Conservation (phyloP, 768 basidiomycete species). For the Leccinum subtestaceum region DNA sequence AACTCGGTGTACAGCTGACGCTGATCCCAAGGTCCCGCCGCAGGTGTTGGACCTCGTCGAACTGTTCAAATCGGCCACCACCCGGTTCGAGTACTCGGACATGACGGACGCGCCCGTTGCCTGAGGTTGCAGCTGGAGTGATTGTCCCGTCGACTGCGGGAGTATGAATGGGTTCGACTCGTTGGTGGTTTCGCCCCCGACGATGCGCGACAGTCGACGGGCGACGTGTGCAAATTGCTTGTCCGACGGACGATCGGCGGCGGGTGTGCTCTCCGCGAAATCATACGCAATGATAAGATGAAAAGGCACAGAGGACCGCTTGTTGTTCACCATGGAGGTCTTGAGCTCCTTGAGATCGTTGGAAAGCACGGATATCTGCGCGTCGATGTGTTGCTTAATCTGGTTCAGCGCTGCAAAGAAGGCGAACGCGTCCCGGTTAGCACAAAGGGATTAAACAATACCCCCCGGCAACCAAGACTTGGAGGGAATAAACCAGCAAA, state of each 20-base stretch:
- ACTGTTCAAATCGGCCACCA: slow-evolving; percentile 87
- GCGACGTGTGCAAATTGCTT: slow-evolving; percentile 72
- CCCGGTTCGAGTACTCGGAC: slow-evolving; percentile 69
- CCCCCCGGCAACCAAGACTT: no score
- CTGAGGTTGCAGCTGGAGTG: slow-evolving; percentile 57
- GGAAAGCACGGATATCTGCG: no score
- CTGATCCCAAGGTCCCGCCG: slow-evolving; percentile 89
- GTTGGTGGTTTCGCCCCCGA: slow-evolving; percentile 41
- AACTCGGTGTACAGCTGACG: slow-evolving; percentile 94
- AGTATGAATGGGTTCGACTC: slow-evolving; percentile 38
- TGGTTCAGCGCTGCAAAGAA: no score
- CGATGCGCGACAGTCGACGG: slow-evolving; percentile 68
- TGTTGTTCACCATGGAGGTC: no score
- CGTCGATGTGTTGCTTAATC: no score
- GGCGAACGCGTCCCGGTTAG: no score
- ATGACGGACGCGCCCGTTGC: slow-evolving; percentile 71
- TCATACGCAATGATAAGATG: no score
- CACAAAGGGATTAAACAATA: no score
- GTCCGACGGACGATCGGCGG: slow-evolving; percentile 64
- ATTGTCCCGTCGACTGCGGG: slow-evolving; percentile 68
- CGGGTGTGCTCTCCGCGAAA: no score
- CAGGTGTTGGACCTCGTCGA: slow-evolving; percentile 92
- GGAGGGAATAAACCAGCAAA: no score
- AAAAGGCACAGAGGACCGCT: no score
- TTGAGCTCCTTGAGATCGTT: no score